Base-by-base conservation (phyloP, 352 stramenopile species). In the Thraustochytrium striatum region DNA sequence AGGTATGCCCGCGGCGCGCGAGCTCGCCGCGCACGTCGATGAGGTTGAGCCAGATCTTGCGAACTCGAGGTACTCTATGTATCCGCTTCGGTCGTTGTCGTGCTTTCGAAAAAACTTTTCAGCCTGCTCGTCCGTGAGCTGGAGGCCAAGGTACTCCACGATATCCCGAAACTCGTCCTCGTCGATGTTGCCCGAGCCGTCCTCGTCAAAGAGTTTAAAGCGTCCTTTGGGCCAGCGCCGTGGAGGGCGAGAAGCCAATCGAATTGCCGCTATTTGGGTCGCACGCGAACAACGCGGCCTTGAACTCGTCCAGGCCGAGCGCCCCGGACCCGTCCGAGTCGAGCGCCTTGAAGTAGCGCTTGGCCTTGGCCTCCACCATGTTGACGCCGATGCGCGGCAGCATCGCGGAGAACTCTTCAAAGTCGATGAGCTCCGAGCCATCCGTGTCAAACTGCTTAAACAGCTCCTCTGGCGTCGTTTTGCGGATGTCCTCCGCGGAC, bases 21-120 rank as follows among this genome's bases (percentile, higher is more conserved):
- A 84, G 65, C 55, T 94, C 90, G 21, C 93, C 87, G 0, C 87
- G 84, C 1, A 93, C 85, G 79, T 97, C 89, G 5, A 87, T 81
- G 5, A 96, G 83, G 0, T 86, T 85, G 11, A 96, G 73, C 90
- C 90, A 97, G 81, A 97, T 95, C 50, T 91, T 87, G 13, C 92
- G 81, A 98, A 98, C 81, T 97, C 92, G 16, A 87, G 86, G 83
- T 97, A 97, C 25, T 97, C 91, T 65, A 97, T 97, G 68, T 86
- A 90, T 0, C 91, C 92, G 44, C 88, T 93, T 47, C 90, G 91
- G 82, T 97, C 89, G 52, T 89, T 92, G 85, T 96, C 93, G 82
- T 95, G 96, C 61, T 96, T 93, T 36, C 86, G 88, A 81, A 97
- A 97, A 11, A 97, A 84, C 30, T 88, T 83, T 69, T 97, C 93